phyloP scores from a whole-genome alignment of 1,284 basidiomycete species.

The Tranzscheliella williamsii region DNA sequence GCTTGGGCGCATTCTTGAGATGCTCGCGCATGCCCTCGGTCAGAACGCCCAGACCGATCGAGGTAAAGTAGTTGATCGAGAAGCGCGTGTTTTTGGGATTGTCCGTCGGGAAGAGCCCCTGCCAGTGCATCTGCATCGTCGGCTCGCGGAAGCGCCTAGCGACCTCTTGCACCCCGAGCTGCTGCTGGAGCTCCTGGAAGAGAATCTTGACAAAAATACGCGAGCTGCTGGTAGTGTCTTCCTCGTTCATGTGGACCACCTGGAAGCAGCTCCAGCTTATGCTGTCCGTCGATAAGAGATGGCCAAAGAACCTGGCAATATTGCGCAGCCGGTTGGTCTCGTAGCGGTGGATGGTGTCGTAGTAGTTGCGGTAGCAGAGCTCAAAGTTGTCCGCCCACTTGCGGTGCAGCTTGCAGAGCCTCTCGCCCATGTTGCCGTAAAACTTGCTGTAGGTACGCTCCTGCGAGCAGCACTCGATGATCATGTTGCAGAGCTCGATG shows the following conservation, averaged over 20 bases:
- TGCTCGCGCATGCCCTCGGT: constrained; percentile 97
- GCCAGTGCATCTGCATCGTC: constrained; percentile 71
- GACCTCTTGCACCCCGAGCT: constrained; percentile 80
- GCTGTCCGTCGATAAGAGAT: constrained; percentile 73
- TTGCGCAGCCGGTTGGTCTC: constrained; percentile 97
- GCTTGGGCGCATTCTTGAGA: constrained; percentile 86
- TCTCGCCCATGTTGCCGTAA: constrained; percentile 92
- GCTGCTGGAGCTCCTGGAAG: constrained; percentile 90
- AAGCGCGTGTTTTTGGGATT: constrained; percentile 96
- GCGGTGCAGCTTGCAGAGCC: constrained; percentile 92
- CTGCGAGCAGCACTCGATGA: constrained; percentile 99
- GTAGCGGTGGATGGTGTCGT: constrained; percentile 95
- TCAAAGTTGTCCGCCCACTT: constrained; percentile 90
- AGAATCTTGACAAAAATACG: constrained; percentile 98
- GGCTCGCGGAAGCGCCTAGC: constrained; percentile 74
- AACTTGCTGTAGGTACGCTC: constrained; percentile 95
- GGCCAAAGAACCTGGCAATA: constrained; percentile 94
- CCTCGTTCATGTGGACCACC: constrained; percentile 90
- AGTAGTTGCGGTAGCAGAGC: constrained; percentile 84
- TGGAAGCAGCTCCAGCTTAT: constrained; percentile 86
- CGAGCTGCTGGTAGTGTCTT: constrained; percentile 91
- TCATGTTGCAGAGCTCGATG: constrained; percentile 96
- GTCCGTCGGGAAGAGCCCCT: constrained; percentile 90
- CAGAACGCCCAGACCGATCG: constrained; percentile 82
- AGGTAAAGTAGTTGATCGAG: constrained; percentile 92